phyloP scores from a whole-genome alignment of 2,329 filamentous ascomycete genomes.

The Oidium heveae region DNA sequence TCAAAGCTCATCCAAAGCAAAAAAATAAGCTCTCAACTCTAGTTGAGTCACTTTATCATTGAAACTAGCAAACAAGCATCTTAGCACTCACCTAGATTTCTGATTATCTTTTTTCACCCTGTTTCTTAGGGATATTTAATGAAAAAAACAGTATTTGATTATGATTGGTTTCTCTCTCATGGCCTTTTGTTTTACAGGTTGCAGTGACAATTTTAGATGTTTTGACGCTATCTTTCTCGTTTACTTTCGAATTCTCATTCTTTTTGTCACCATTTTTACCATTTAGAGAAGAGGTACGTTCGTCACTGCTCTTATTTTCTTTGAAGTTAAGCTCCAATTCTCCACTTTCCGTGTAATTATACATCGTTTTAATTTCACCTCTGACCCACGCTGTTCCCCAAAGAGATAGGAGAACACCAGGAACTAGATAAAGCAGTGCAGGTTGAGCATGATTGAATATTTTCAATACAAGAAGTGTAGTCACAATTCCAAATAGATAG shows the following conservation, averaged over 20 bases:
- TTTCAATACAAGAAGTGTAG: conserved; percentile 53
- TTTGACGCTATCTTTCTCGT: conserved; percentile 2
- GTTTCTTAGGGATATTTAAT: conserved; percentile 6
- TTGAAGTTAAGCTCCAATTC: conserved; percentile 20
- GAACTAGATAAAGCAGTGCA: conserved; percentile 77
- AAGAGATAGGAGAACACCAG: conserved; percentile 48
- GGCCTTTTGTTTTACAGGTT: conserved; percentile 1
- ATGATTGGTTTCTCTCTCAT: conserved; percentile 4
- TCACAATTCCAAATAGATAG: conserved; percentile 54
- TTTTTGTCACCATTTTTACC: conserved; percentile 1
- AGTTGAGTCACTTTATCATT: too few relatives aligned
- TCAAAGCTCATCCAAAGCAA: too few relatives aligned
- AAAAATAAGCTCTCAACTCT: too few relatives aligned
- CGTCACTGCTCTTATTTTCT: conserved; percentile 2
- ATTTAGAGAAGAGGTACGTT: not conserved
- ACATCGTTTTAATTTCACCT: conserved; percentile 53
- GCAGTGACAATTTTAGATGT: not conserved
- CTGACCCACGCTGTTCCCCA: conserved; percentile 48
- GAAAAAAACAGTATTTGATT: conserved; percentile 12
- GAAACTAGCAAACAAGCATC: too few relatives aligned
- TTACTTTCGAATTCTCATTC: not conserved
- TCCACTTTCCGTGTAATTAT: conserved; percentile 55
- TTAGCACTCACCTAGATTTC: too few relatives aligned
- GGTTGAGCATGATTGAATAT: conserved; percentile 65
- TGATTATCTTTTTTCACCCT: too few relatives aligned